These are phyloP conservation scores for Ormosia semicastrata DNA, from an alignment of 306 rosid species.

Conservation along the genomic window DNA sequence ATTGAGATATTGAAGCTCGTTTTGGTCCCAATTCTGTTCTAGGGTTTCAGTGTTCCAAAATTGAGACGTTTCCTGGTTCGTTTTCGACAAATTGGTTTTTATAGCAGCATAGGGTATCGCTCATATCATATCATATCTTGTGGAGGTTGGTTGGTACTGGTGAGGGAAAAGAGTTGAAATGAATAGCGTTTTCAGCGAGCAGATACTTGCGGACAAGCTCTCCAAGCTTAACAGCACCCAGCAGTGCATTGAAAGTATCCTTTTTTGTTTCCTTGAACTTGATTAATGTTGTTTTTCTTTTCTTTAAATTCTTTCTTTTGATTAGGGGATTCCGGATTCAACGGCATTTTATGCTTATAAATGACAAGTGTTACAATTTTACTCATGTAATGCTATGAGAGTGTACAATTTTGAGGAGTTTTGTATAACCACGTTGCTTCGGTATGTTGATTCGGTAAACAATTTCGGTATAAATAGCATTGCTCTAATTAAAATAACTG, in stretches of 20 bases:
- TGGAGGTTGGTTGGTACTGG: background rate
- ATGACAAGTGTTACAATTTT: no score
- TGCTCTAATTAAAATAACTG: background rate
- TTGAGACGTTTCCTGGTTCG: background rate
- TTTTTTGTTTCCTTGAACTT: conserved; percentile 7
- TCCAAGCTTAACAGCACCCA: conserved; percentile 90
- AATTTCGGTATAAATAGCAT: background rate
- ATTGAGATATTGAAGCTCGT: conserved; percentile 7
- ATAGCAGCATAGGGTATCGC: conserved; percentile 27
- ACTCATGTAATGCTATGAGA: no score
- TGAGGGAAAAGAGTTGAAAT: conserved; percentile 40
- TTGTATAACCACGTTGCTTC: background rate
- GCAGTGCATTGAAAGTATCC: conserved; percentile 87
- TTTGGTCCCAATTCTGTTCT: background rate
- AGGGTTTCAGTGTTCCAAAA: conserved; percentile 18
- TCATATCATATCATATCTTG: background rate
- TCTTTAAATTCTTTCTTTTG: background rate
- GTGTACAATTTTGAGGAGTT: background rate
- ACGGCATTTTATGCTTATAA: no score
- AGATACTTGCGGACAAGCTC: conserved; percentile 81
- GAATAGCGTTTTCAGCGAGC: conserved; percentile 78
- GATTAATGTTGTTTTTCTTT: background rate
- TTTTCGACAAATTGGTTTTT: background rate
- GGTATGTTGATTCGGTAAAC: background rate
- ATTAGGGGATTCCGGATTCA: background rate